These are phyloP conservation scores for Umbelopsis ramanniana DNA, from an alignment of 192 early-diverging fungal genomes.

Conservation along the genomic window DNA sequence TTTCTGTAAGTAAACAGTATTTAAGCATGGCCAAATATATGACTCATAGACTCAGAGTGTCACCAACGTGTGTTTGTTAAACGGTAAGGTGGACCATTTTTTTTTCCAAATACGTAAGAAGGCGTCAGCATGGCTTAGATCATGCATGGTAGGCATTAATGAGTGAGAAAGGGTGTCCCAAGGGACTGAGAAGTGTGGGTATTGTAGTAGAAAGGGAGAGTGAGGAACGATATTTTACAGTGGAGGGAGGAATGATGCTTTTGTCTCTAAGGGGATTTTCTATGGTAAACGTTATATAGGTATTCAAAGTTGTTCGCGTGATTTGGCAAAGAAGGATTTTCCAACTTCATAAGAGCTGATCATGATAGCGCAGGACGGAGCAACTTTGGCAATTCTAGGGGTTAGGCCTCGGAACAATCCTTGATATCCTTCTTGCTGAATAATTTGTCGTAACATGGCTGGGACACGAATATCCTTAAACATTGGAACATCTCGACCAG, in stretches of 20 bases:
- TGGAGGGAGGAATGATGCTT: neutral
- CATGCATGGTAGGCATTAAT: neutral
- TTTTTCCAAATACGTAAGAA: neutral
- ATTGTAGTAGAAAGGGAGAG: neutral
- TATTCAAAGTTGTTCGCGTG: neutral
- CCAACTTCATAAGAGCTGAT: slow-evolving; percentile 84
- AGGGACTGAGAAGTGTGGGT: neutral
- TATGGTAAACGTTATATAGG: neutral
- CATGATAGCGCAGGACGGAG: slow-evolving; percentile 96
- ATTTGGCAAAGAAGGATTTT: slow-evolving; percentile 51
- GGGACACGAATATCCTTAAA: slow-evolving; percentile 26
- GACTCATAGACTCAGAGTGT: too few relatives aligned
- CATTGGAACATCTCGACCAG: slow-evolving; percentile 27
- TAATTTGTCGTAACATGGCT: slow-evolving; percentile 48
- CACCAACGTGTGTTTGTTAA: neutral
- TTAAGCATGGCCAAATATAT: too few relatives aligned
- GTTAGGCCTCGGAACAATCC: slow-evolving; percentile 61
- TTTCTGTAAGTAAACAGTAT: too few relatives aligned
- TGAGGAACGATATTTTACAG: neutral
- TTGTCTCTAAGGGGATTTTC: neutral
- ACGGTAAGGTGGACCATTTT: neutral
- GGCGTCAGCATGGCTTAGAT: neutral
- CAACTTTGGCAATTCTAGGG: slow-evolving; percentile 85
- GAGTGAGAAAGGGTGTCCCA: too few relatives aligned
- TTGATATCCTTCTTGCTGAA: slow-evolving; percentile 54